Evolutionary conservation across 257 asterid species (phyloP).

Genomic region (Capsicum baccatum): DNA sequence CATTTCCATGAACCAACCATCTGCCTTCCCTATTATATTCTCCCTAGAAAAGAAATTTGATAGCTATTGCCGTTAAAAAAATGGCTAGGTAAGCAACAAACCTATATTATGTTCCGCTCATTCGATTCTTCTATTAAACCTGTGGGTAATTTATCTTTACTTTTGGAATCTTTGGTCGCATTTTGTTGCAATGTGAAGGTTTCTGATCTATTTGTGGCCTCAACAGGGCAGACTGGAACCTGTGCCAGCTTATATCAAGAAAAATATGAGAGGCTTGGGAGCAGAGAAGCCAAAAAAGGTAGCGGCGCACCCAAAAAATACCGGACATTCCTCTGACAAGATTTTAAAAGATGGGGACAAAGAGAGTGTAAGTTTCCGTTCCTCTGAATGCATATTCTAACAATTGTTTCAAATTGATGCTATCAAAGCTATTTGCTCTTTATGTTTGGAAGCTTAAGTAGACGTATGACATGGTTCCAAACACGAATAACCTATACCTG

Average conservation of each 20-base stretch:
- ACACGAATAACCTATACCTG: background rate
- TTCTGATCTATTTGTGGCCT: slow-evolving; percentile 14
- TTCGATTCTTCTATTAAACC: background rate
- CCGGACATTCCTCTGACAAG: slow-evolving; percentile 22
- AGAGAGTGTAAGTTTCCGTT: slow-evolving; percentile 47
- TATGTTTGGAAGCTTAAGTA: background rate
- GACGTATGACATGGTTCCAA: background rate
- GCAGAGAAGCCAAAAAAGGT: slow-evolving; percentile 66
- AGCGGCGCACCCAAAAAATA: slow-evolving; percentile 33
- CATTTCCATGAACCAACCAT: background rate
- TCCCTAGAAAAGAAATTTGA: background rate
- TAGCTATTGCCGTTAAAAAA: background rate
- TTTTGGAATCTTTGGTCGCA: background rate
- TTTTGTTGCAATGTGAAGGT: background rate
- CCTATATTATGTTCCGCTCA: background rate
- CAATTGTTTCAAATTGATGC: slow-evolving; percentile 24
- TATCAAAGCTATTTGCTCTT: background rate
- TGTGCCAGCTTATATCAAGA: slow-evolving; percentile 63
- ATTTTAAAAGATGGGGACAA: slow-evolving; percentile 33
- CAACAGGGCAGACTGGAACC: slow-evolving; percentile 96
- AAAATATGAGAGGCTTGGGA: slow-evolving; percentile 84
- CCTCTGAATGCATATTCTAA: slow-evolving; percentile 9
- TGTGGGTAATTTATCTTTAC: background rate
- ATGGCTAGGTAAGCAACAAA: background rate
- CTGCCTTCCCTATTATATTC: background rate